Evolutionary conservation across 495 filamentous ascomycete species (phyloP), one percentile per base, ranked within the genome.

Genomic region (Lasiosphaeria ovina): DNA sequence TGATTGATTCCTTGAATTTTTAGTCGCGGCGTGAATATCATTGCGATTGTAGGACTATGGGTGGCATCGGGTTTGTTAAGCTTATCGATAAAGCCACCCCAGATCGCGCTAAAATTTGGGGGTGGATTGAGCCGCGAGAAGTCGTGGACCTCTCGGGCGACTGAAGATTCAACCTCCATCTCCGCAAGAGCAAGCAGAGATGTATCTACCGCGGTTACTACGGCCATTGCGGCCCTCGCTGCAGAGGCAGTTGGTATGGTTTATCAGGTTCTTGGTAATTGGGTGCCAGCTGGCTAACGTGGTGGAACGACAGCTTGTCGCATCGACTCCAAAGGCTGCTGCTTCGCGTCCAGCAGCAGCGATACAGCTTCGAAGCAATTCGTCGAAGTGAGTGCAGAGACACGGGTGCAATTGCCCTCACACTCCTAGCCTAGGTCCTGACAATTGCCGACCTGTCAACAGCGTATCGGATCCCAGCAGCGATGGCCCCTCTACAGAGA

Each of bases 1-100:
- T n/a, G n/a, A n/a, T n/a, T n/a, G 24, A 24, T 24, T 24, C 24
- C 24, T 24, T 24, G 24, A 24, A 24, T 24, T 24, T 24, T 2
- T 1, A 24, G 24, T 42, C 38, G 12, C 3, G 8, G 7, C 38
- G 38, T 8, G 7, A 7, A 8, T 42, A 12, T 42, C 7, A 42
- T 8, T 8, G 38, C 3, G 7, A 12, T 7, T 42, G 38, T 42
- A 42, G 12, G 7, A 12, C 12, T 42, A 2, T 7, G 8, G 38
- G 1, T 42, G 38, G 8, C 6, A 47, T 47, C 16, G 12, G 16
- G 12, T 11, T 14, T 47, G 44, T 14, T n/a, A n/a, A 47, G 44
- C 63, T 72, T 74, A 74, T 74, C 72, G 72, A 74, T 74, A 74
- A 74, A 34, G 62, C 56, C 55, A 50, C 56, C 44, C 55, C 51